Conservation (phyloP, 108 stramenopile species). For the Craspedostauros australis region DNA sequence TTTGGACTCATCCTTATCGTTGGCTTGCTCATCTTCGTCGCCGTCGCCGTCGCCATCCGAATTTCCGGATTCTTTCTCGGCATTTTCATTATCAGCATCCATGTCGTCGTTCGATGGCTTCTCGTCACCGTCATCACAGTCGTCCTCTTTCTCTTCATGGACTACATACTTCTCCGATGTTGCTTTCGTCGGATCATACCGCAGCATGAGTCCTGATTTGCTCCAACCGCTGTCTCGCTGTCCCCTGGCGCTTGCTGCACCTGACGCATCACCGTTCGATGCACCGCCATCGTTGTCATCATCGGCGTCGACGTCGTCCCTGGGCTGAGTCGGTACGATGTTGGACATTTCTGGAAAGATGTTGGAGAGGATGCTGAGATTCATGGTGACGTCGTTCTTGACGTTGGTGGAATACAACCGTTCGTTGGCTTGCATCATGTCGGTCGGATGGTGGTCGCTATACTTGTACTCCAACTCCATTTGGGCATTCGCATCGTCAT, state of each 20-base stretch:
- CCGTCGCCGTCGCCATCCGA: constrained; percentile 10
- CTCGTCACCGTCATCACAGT: background rate
- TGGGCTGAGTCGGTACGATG: constrained; percentile 7
- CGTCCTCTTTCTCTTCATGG: constrained; percentile 5
- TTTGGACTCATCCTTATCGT: constrained; percentile 11
- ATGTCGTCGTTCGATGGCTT: background rate
- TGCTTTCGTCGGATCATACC: constrained; percentile 51
- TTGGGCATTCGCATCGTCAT: constrained; percentile 10
- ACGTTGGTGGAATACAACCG: too few relatives aligned
- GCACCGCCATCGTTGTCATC: constrained; percentile 8
- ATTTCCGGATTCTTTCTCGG: constrained; percentile 3
- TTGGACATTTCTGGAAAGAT: constrained; percentile 40
- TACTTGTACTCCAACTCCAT: constrained; percentile 12
- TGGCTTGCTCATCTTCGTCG: constrained; percentile 6
- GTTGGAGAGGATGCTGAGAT: constrained; percentile 39
- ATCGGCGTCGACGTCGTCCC: constrained; percentile 12
- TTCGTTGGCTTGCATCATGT: constrained; percentile 4
- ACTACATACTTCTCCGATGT: constrained; percentile 23
- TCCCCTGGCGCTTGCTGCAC: background rate
- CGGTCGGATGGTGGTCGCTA: constrained; percentile 10
- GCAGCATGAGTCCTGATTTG: constrained; percentile 37
- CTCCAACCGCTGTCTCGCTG: constrained; percentile 5
- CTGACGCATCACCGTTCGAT: background rate
- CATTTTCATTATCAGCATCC: background rate
- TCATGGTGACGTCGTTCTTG: constrained; percentile 47